A percentile compares a stretch with the other conserved stretches of the same genome.
phyloP scores from a whole-genome alignment of 306 rosid genomes.

The Inga laurina region DNA sequence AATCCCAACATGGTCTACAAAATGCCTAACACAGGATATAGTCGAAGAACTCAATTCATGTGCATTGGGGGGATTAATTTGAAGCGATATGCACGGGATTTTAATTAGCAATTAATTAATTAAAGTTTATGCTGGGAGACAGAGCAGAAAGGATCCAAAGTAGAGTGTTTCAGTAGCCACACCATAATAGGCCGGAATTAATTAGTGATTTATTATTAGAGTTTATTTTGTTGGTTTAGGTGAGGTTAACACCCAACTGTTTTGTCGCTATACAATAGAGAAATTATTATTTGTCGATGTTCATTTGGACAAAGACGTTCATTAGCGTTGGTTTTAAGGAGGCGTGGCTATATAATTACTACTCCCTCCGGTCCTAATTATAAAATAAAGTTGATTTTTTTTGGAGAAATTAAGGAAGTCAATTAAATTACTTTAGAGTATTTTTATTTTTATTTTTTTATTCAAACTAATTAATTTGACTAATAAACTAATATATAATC shows the following conservation, averaged over 20 bases:
- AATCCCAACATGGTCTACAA: slow-evolving; percentile 33
- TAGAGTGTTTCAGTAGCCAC: slow-evolving; percentile 30
- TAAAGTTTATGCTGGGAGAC: slow-evolving; percentile 41
- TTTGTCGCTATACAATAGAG: slow-evolving; percentile 43
- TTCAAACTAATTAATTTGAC: too few relatives aligned
- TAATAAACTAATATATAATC: too few relatives aligned
- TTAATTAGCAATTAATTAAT: slow-evolving; percentile 20
- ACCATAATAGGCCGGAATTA: not conserved
- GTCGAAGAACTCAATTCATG: slow-evolving; percentile 42
- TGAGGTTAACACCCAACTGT: slow-evolving; percentile 45
- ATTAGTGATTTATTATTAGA: not conserved
- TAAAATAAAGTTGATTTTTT: too few relatives aligned
- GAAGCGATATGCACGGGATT: not conserved
- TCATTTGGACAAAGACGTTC: slow-evolving; percentile 19
- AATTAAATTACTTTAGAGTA: too few relatives aligned
- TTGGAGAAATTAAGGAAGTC: too few relatives aligned
- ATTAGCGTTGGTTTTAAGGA: slow-evolving; percentile 1
- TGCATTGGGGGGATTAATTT: slow-evolving; percentile 10
- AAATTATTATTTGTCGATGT: slow-evolving; percentile 28
- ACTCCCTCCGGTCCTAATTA: too few relatives aligned
- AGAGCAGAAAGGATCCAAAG: slow-evolving; percentile 61
- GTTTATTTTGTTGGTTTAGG: slow-evolving; percentile 72
- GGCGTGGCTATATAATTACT: slow-evolving; percentile 2
- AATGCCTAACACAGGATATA: slow-evolving; percentile 31
- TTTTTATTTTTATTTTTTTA: too few relatives aligned